Base-by-base conservation (phyloP, 2,329 filamentous ascomycete genomes). In the Botrytis sinoallii region DNA sequence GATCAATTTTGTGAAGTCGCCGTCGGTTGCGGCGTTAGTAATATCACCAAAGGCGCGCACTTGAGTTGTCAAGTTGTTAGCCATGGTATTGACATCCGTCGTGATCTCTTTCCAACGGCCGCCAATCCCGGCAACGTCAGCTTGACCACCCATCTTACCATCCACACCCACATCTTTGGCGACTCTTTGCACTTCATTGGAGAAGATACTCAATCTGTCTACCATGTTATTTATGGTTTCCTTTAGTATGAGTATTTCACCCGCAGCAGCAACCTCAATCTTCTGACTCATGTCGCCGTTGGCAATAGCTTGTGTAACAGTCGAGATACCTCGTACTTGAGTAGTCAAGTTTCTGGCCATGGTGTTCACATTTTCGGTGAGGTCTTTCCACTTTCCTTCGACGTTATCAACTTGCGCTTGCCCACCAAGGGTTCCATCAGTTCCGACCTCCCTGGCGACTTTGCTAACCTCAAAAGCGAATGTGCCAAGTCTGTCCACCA, bases 201-300 rank as follows among this genome's bases (percentile, higher is more conserved):
- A 97, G 88, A 98, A 98, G 77, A 95, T 95, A 74, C 96, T 97
- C 69, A 99, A 85, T 76, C 95, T 90, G 81, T 95, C 95, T 77
- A 98, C 95, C 95, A 98, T 98, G 90, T 98, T 95, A 82, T 98
- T 98, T 85, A 98, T 97, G 61, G 95, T 98, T 81, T 97, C 94
- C 82, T 98, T 98, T 70, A 98, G 85, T 4, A 97, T 91, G 77
- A 96, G 89, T 77, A 98, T 97, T 83, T 98, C 95, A 83, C 95
- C 95, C 83, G 95, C 94, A 71, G 95, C 95, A 79, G 97, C 92
- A 12, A 98, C 95, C 77, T 97, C 93, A 79, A 98, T 97, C 84
- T 96, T 96, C 83, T 95, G 93, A 83, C 93, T 97, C 89, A 98
- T 94, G 84, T 98, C 94, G 80, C 95, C 95, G 81, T 96, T 94